Evolutionary conservation across 2,329 filamentous ascomycete genomes (phyloP), one percentile per base, ranked within the genome.

Genomic region (Claviceps sorghi): DNA sequence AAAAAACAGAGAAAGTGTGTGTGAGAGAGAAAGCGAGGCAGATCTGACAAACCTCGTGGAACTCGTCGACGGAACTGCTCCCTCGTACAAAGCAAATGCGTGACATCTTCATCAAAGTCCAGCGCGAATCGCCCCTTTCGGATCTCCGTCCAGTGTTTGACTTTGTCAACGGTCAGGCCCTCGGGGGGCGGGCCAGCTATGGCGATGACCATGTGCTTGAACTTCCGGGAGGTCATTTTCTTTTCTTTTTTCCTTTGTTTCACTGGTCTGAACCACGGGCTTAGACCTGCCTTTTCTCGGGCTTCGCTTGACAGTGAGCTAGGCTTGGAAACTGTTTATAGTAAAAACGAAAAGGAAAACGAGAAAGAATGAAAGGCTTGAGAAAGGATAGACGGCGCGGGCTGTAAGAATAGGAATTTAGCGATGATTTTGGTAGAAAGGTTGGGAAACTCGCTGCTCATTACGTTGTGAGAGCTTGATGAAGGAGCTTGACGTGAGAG

Each of bases 61-160:
- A 62, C 60, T 32, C 56, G 65, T 21, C 71, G 65, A 55, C 76
- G 74, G 65, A 80, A 89, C 17, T 82, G 77, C 36, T 80, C 73
- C 49, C 76, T 70, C 0, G 79, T 80, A 51, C 80, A 78, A 22
- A 95, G 73, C 0, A 95, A 69, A 65, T 95, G 88, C 0, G 88
- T 95, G 10, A 84, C 78, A 0, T 69, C 60, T 0, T 71, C 63
- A 29, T 71, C 72, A 19, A 88, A 66, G 0, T 72, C 67, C 1
- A 69, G 63, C 0, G 69, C 67, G 61, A 81, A 84, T 1, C 53
- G 64, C 1, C 85, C 88, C 7, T 79, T 80, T 53, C 84, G 79
- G 4, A 71, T 62, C 4, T 70, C 69, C 10, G 87, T 74, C 86
- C 87, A 95, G 41, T 71, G 69, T 38, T 73, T 73, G 38, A 93